phyloP scores from a whole-genome alignment of 768 basidiomycete genomes.

The Phlegmacium glaucopus region DNA sequence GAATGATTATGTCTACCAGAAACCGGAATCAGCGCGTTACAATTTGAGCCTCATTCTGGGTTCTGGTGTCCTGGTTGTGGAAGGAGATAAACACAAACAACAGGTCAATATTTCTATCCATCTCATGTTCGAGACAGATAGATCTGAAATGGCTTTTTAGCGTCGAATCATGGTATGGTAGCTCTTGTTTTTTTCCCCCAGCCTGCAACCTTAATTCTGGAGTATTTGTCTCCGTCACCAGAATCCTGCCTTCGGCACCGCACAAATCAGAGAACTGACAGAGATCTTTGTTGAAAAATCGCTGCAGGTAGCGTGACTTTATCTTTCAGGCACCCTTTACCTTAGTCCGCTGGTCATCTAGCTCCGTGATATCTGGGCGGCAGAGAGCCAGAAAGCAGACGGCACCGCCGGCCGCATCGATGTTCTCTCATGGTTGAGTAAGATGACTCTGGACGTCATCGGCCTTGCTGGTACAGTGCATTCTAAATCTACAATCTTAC shows the following conservation, averaged over 20 bases:
- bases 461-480: conserved; percentile 62
- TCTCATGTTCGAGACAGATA: neutral
- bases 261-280: conserved; percentile 55
- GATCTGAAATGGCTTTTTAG: neutral
- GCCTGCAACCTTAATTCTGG: neutral
- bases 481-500: conserved; percentile 20
- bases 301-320: conserved; percentile 32
- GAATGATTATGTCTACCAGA: conserved; percentile 53
- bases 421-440: conserved; percentile 60
- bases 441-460: conserved; percentile 73
- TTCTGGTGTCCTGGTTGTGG: conserved; percentile 45
- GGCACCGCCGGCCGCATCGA: conserved; percentile 40
- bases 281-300: conserved; percentile 57
- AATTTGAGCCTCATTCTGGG: conserved; percentile 42
- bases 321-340: too few species aligned
- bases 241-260: conserved; percentile 67
- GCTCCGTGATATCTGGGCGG: conserved; percentile 49
- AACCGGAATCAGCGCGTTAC: conserved; percentile 39
- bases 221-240: conserved; percentile 11
- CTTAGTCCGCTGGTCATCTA: conserved; percentile 15
- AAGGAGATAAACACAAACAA: conserved; percentile 43
- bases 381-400: conserved; percentile 28
- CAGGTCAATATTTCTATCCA: conserved; percentile 29
- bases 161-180: neutral
- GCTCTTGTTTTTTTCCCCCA: conserved; percentile 21